Base-by-base conservation (phyloP, 1,139 yeast species). In the Suhomyces bribrorum region DNA sequence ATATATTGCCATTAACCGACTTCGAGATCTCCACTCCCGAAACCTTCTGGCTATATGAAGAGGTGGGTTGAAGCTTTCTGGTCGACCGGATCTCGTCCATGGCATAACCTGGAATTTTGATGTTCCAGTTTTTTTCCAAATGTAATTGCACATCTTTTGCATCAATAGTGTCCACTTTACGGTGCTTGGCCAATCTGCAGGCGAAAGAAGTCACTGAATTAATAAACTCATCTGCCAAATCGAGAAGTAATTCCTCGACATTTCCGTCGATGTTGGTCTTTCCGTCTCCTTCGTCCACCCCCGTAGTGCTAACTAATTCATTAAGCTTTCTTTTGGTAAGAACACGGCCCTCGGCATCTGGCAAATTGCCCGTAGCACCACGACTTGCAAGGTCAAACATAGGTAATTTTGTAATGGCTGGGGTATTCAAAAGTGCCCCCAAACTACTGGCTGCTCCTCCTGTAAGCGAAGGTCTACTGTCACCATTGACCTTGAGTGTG, bases 181-280 rank as follows among this genome's bases (percentile, higher is more conserved):
- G 77, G 56, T 90, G 97, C 59, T 92, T 92, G 13, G 99, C 98
- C 51, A 92, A 70, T 40, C 94, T 79, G 59, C 98, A 92, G 0
- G 97, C 96, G 68, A 92, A 92, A 3, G 88, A 76, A 0, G 97
- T 88, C 2, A 94, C 96, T 35, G 86, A 83, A 12, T 86, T 79
- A 11, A 92, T 94, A 59, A 92, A 92, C 57, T 94, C 98, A 59
- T 94, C 99, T 0, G 98, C 97, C 43, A 92, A 70, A 59, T 94
- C 98, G 34, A 94, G 71, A 34, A 92, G 67, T 29, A 90, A 66
- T 50, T 90, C 97, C 59, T 92, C 97, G 12, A 90, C 97, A 61
- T 92, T 97, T 22, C 97, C 97, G 58, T 90, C 97, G 40, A 92
- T 84, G n/a, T 78, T 77, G 7, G 95, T 86, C 52, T 87, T 92